Base-by-base conservation (phyloP, 1,284 basidiomycete species). In the Hortiboletus rubellus region DNA sequence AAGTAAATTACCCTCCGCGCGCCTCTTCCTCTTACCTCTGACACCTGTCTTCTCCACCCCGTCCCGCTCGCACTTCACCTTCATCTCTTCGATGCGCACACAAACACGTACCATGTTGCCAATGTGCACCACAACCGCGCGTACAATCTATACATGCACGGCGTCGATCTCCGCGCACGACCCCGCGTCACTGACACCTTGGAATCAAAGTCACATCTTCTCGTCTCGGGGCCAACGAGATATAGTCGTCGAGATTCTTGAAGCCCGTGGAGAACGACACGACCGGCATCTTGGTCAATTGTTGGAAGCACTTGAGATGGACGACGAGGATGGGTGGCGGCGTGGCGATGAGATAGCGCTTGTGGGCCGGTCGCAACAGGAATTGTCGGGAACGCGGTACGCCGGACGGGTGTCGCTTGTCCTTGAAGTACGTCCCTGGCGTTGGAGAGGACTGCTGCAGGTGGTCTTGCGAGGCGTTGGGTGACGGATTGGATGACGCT, bases 301-400 rank as follows among this genome's bases (percentile, higher is more conserved):
- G 92, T 72, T 96, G 92, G 77, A 98, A 98, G 36, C 95, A 83
- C 77, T 97, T 98, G 50, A 97, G 81, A 65, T 98, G 95, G 59
- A 98, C 84, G 52, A 96, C 91, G 57, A 98, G 83, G 33, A 97
- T 84, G 0, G 93, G 92, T 0, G 95, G 95, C 1, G 92, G 88
- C 1, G 82, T 83, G 6, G 89, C 84, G 66, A 98, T 92, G 58
- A 98, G 85, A 73, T 96, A 98, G 9, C 95, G 89, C 75, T 98
- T 98, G 76, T 92, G 94, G 15, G 94, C 94, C 8, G 91, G 81
- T 2, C 92, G 85, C 70, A 90, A 80, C 50, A 96, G 79, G 55
- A 87, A 82, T 45, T 86, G 86, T 61, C 88, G 85, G 4, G 82
- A 76, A 10, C 73, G 72, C 11, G 76, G 75, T 7, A 76, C 59